phyloP scores from a whole-genome alignment of 805 yeast genomes.

The Candida ovalis region DNA sequence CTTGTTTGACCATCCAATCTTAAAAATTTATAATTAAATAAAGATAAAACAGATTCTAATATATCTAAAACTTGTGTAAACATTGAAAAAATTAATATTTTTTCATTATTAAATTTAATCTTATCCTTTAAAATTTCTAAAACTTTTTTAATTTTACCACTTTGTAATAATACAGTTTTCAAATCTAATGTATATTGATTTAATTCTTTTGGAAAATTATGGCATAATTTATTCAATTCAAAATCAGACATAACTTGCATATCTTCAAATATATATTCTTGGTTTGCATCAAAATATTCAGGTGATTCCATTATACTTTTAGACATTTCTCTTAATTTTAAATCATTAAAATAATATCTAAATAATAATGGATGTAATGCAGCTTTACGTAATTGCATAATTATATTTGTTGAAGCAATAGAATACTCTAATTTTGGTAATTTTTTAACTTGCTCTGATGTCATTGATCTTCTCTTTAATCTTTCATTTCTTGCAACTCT shows the following conservation, averaged over 20 bases:
- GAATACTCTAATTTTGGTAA: conserved; percentile 22
- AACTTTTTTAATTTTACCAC: conserved; percentile 72
- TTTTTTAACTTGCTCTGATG: conserved; percentile 32
- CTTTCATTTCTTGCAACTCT: conserved; percentile 39
- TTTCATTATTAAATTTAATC: conserved; percentile 52
- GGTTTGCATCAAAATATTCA: conserved; percentile 71
- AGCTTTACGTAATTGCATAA: conserved; percentile 90
- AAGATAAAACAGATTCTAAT: conserved; percentile 68
- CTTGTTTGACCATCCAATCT: conserved; percentile 92
- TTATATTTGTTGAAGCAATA: conserved; percentile 54
- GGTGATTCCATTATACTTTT: conserved; percentile 76
- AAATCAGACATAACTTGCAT: conserved; percentile 94
- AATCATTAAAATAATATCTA: conserved; percentile 59
- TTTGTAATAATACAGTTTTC: conserved; percentile 43
- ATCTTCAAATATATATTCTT: conserved; percentile 78
- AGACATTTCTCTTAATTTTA: conserved; percentile 61
- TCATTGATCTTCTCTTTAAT: conserved; percentile 37
- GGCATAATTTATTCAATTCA: conserved; percentile 75
- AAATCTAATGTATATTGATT: conserved; percentile 49
- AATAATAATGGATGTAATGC: conserved; percentile 89
- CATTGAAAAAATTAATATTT: conserved; percentile 80
- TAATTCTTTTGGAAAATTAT: conserved; percentile 65
- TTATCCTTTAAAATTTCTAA: conserved; percentile 54
- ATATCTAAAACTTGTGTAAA: conserved; percentile 92
- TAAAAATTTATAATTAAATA: conserved; percentile 63